Base-by-base conservation (phyloP, 2,329 filamentous ascomycete genomes). In the Ophiostoma sp. region DNA sequence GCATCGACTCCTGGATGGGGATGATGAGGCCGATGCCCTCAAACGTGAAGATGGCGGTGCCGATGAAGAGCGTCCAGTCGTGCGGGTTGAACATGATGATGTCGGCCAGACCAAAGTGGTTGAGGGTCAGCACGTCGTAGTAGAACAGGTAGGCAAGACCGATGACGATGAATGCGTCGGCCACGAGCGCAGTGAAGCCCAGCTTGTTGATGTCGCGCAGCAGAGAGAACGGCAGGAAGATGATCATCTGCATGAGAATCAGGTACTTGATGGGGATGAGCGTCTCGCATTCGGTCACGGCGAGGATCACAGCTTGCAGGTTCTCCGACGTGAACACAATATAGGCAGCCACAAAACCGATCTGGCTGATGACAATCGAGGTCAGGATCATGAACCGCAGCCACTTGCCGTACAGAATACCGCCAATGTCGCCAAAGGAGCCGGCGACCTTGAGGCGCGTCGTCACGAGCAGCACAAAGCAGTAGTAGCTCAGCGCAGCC, bases 11-110 rank as follows among this genome's bases (percentile, higher is more conserved):
- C 78, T 99, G 96, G 70, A 99, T 97, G 0, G 96, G 95, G 71
- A 99, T 97, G 78, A 99, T 96, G 65, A 99, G 86, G 12, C 95
- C 96, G 70, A 99, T 96, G 41, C 95, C 95, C 77, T 99, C 95
- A 76, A 98, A 99, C 0, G 95, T 98, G 80, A 99, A 99, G 76
- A 99, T 98, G 41, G 96, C 95, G 0, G 96, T 99, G 71, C 95
- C 96, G 74, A 99, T 99, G 77, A 99, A 98, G 4, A 99, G 84
- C 0, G 95, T 97, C 95, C 96, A 99, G 77, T 93, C 89, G 70
- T 90, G 87, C 55, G 89, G 79, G 81, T 99, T 99, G 84, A 99
- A 98, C 75, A 90, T 84, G 73, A 90, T 86, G 75, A 98, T 93
- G 76, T 99, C 95, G 5, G 92, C 85, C 38, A 97, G 79, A 12